These are phyloP conservation scores for Botrytis fabae DNA, from an alignment of 2,329 filamentous ascomycete species.

Conservation along the genomic window DNA sequence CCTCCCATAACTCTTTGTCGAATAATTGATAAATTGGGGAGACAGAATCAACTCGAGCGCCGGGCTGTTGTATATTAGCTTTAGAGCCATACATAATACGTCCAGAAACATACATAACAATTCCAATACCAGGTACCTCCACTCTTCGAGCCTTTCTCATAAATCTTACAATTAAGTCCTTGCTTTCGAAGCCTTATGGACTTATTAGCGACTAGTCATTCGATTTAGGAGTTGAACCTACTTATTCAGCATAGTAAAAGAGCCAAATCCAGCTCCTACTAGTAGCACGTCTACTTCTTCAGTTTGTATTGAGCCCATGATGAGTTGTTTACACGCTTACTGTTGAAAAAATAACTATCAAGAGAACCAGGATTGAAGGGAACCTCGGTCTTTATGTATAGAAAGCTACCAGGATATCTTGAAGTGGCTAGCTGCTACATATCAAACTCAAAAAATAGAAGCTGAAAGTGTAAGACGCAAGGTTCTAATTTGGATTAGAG, in stretches of 20 bases:
- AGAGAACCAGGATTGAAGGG: not conserved
- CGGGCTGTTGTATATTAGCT: slow-evolving; percentile 42
- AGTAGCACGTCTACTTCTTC: slow-evolving; percentile 43
- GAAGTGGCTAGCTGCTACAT: not conserved
- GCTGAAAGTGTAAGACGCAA: not conserved
- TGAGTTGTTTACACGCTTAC: not conserved
- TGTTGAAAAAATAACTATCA: too few relatives aligned
- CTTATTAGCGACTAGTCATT: slow-evolving; percentile 29
- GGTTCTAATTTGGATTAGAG: not conserved
- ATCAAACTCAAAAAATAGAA: not conserved
- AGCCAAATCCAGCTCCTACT: slow-evolving; percentile 37
- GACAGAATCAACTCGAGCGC: slow-evolving; percentile 48
- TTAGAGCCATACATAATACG: not conserved
- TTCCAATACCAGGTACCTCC: slow-evolving; percentile 53
- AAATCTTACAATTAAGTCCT: slow-evolving; percentile 51
- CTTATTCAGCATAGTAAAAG: slow-evolving; percentile 35
- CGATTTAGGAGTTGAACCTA: slow-evolving; percentile 42
- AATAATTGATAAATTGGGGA: slow-evolving; percentile 48
- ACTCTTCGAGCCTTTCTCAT: slow-evolving; percentile 52
- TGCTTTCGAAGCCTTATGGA: slow-evolving; percentile 46
- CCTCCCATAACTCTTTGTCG: slow-evolving; percentile 46
- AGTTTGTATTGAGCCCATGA: slow-evolving; percentile 19
- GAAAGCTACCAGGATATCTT: not conserved
- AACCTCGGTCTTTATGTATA: not conserved
- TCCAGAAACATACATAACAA: slow-evolving; percentile 40